phyloP scores from a whole-genome alignment of 345 rosid species.

The Gossypium raimondii region DNA sequence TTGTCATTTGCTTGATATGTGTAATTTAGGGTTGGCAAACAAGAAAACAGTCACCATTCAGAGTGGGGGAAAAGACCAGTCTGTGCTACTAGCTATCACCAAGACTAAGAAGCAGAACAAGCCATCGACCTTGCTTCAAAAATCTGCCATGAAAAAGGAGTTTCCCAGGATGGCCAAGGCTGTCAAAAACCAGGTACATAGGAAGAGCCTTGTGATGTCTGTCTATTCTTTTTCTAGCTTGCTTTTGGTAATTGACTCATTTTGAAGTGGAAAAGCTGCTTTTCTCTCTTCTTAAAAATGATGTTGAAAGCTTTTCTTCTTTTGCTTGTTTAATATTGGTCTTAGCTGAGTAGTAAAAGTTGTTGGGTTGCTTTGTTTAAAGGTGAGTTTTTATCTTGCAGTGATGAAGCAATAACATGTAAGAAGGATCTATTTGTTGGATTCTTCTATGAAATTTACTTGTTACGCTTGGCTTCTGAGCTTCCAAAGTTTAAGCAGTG shows the following conservation, averaged over 20 bases:
- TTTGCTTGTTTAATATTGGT: no score
- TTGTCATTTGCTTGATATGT: not conserved
- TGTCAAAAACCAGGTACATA: conserved; percentile 56
- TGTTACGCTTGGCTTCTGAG: conserved; percentile 66
- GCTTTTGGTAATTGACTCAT: not conserved
- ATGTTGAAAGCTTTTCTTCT: no score
- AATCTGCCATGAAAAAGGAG: conserved; percentile 63
- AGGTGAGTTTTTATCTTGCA: conserved; percentile 1
- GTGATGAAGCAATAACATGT: conserved; percentile 57
- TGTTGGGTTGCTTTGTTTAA: no score
- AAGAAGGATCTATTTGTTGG: conserved; percentile 32
- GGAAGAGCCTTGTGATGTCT: not conserved
- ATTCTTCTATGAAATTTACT: conserved; percentile 42
- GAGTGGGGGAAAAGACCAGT: conserved; percentile 55
- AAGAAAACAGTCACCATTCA: conserved; percentile 74
- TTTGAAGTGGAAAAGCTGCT: no score
- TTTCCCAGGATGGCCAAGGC: conserved; percentile 74
- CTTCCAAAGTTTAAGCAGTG: not conserved
- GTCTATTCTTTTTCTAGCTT: not conserved
- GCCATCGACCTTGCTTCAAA: conserved; percentile 60
- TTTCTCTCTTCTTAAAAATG: no score
- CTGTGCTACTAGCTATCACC: conserved; percentile 63
- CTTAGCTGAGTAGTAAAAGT: no score
- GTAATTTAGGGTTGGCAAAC: conserved; percentile 71
- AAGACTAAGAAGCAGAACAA: conserved; percentile 89